These are phyloP conservation scores for Mariannaea sp. DNA, from an alignment of 2,329 filamentous ascomycete species.

Conservation along the genomic window DNA sequence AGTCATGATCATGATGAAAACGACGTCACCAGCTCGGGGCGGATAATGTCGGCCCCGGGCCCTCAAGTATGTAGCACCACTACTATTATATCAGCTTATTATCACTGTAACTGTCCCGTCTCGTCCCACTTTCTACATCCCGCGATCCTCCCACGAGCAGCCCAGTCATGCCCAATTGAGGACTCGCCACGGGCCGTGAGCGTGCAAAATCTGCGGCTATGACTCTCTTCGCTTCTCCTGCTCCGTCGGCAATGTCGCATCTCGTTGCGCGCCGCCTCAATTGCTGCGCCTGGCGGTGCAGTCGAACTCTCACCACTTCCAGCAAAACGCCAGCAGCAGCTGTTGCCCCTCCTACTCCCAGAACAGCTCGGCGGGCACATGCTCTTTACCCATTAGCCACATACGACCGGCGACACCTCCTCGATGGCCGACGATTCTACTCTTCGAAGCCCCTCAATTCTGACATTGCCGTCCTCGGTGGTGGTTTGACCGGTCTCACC, in stretches of 20 bases:
- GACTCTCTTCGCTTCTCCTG: conserved; percentile 35
- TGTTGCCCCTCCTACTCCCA: background rate
- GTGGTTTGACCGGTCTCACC: conserved; percentile 81
- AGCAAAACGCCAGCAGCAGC: background rate
- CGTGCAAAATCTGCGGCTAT: conserved; percentile 36
- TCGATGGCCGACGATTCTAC: conserved; percentile 21
- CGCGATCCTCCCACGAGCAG: background rate
- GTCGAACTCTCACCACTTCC: conserved; percentile 21
- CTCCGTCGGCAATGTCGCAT: conserved; percentile 16
- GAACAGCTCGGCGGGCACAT: conserved; percentile 14
- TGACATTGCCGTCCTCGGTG: conserved; percentile 72
- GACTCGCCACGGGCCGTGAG: conserved; percentile 36
- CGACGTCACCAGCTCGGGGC: background rate
- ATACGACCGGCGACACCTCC: background rate
- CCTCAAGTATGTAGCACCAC: too few relatives aligned
- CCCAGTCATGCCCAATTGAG: conserved; percentile 40
- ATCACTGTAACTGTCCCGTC: too few relatives aligned
- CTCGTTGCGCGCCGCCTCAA: conserved; percentile 23
- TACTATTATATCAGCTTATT: too few relatives aligned
- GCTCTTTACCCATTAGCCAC: conserved; percentile 15
- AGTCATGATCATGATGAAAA: background rate
- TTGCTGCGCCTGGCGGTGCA: conserved; percentile 17
- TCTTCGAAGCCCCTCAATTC: conserved; percentile 31
- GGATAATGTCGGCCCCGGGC: conserved; percentile 11
- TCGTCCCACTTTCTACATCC: conserved; percentile 11